Base-by-base conservation (phyloP, 177 flowering plant species). In the Vitis hybrid region DNA sequence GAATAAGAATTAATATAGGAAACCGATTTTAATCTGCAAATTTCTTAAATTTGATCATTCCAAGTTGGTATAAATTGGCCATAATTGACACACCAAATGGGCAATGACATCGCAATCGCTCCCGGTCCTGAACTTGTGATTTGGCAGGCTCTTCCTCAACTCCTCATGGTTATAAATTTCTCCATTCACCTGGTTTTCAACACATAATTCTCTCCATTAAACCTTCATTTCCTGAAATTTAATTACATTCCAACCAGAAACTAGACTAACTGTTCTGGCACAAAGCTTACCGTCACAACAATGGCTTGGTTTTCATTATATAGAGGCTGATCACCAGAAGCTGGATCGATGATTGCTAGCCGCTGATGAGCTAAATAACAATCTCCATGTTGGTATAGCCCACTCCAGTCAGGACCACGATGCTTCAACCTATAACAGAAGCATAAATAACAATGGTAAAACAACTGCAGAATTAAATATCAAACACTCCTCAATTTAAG, bases 371-470 rank as follows among this genome's bases (percentile, higher is more conserved):
- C 78, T 74, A 95, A 76, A 69, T 68, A 95, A 72, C 65, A 85
- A 54, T 87, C 98, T 7, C 92, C 93, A 72, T 90, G 85, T 60
- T 92, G 97, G 70, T 93, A 86, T 5, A 95, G 66, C 58, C 99
- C 99, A 78, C 98, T 93, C 99, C 99, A 95, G 72, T 95, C 98
- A 2, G 99, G 99, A 8, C 99, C 99, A 8, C 99, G 87, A 76
- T 95, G 99, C 91, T 86, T 95, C 91, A 95, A 82, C 61, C 99
- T 95, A 74, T 49, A 1, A 10, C 5, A 60, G 62, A 23, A 6
- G 4, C 51, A 17, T 34, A 39, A 51, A 10, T 6, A 23, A 6
- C 18, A 23, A 64, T 50, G 58, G 23, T 5, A 51, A 56, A 65
- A 14, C 60, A 64, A 39, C 51, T 21, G 58, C 52, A 72, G 8